Evolutionary conservation across 2,329 filamentous ascomycete species (phyloP).

Genomic region (Orbilia ellipsospora): DNA sequence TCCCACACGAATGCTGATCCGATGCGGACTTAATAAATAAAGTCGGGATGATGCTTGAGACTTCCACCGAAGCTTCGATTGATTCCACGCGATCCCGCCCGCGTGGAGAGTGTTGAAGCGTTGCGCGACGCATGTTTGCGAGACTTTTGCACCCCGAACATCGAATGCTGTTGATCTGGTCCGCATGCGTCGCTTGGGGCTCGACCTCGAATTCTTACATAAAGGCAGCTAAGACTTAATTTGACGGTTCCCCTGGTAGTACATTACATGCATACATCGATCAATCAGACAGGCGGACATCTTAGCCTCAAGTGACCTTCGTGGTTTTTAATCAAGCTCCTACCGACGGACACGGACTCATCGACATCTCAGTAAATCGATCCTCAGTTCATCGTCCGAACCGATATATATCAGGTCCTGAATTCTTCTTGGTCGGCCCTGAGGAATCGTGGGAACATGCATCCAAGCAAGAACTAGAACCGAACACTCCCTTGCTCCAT

Average conservation of each 20-base stretch:
- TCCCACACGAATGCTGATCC: no score
- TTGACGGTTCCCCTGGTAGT: neutral
- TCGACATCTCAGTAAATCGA: no score
- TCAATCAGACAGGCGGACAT: neutral
- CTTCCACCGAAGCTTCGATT: no score
- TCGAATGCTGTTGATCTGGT: constrained; percentile 9
- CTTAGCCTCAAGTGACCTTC: neutral
- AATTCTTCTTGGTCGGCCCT: no score
- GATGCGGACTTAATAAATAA: no score
- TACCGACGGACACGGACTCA: no score
- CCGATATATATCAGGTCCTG: no score
- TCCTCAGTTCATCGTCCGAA: no score
- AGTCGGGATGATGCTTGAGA: no score
- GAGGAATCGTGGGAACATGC: no score
- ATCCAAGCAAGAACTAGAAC: no score
- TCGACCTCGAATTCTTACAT: constrained; percentile 20
- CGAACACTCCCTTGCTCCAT: neutral
- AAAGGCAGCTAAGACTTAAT: constrained; percentile 6
- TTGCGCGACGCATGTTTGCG: constrained; percentile 23
- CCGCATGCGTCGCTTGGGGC: constrained; percentile 18
- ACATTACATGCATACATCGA: neutral
- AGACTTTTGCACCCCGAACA: constrained; percentile 10
- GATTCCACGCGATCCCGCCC: no score
- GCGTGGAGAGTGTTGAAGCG: neutral
- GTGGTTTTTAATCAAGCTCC: neutral